Percentiles rank a stretch among this genome's conserved stretches.
Conservation (phyloP, 2,329 filamentous ascomycete species). For the Cercospora sp. region DNA sequence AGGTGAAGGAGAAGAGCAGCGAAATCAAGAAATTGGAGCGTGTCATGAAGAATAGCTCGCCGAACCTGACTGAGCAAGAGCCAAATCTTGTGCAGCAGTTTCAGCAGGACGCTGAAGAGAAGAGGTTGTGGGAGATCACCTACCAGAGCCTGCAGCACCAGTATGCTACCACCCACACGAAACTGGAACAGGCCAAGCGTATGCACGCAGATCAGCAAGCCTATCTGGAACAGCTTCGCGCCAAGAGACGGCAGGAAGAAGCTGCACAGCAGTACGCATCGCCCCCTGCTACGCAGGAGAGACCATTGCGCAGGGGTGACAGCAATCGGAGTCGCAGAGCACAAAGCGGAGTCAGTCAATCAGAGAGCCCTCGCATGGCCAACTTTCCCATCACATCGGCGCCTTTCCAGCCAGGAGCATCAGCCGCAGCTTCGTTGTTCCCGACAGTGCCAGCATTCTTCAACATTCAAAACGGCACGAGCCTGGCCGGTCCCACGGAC, state of each 20-base stretch:
- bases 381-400: slow-evolving; percentile 31
- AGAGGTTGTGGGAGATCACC: slow-evolving; percentile 42
- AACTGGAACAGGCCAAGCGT: slow-evolving; percentile 38
- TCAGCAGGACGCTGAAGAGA: slow-evolving; percentile 45
- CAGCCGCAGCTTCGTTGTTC: slow-evolving; percentile 56
- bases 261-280: slow-evolving; percentile 29
- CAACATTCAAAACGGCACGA: slow-evolving; percentile 64
- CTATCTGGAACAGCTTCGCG: slow-evolving; percentile 34
- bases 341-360: slow-evolving; percentile 37
- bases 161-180: slow-evolving; percentile 35
- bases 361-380: slow-evolving; percentile 34
- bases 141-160: slow-evolving; percentile 35
- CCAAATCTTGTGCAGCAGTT: slow-evolving; percentile 38
- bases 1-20: slow-evolving; percentile 69
- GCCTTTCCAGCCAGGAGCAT: slow-evolving; percentile 43
- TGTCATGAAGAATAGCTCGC: slow-evolving; percentile 59
- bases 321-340: slow-evolving; percentile 46
- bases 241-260: slow-evolving; percentile 35
- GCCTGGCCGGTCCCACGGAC: slow-evolving; percentile 49
- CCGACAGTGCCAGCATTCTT: slow-evolving; percentile 49
- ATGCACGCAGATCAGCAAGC: slow-evolving; percentile 49
- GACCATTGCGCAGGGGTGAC: slow-evolving; percentile 38
- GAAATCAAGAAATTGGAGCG: slow-evolving; percentile 73
- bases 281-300: slow-evolving; percentile 30
- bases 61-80: slow-evolving; percentile 33